Evolutionary conservation across 2,329 filamentous ascomycete species (phyloP), one percentile per base, ranked within the genome.

Genomic region (Chaetomium olivaceum): DNA sequence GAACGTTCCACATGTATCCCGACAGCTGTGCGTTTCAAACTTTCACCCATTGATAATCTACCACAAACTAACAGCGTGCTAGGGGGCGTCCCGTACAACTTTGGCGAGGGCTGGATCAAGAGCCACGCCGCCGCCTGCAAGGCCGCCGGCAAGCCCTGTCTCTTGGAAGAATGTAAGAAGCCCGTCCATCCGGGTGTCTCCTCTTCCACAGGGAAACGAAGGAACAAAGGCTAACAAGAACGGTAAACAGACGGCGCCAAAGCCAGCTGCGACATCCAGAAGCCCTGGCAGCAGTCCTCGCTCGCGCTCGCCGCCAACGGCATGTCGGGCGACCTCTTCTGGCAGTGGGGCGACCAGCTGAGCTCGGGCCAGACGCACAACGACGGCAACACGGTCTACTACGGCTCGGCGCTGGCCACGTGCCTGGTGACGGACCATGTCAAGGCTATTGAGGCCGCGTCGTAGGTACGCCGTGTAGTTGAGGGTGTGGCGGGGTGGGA

Each of bases 361-460:
- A 80, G 79, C 74, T 76, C 67, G 9, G 81, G 81, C 2, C 75
- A 76, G 67, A 77, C 80, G 0, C 73, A 76, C 56, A 74, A 81
- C 61, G 81, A 83, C 58, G 77, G 77, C n/a, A 77, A 79, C 61
- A 82, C 80, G 14, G 78, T 83, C 65, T 82, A 80, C 70, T 79
- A 77, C 33, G 77, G 76, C 23, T 77, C 74, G 21, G 73, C 72
- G 14, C 77, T 80, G 25, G 82, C 77, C 73, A 75, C 76, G 14
- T 83, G 80, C 67, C 69, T 83, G 64, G 78, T 82, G 29, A 78
- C 77, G 7, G 73, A 83, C 55, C 80, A 83, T 67, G 75, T 82
- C 23, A 46, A 31, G 29, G 58, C 31, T 16, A 58, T 65, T 21
- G 54, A 62, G n/a, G 63, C 52, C 3, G 46, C 46, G n/a, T 21